phyloP scores from a whole-genome alignment of 768 basidiomycete genomes.

The Cubamyces sp. region DNA sequence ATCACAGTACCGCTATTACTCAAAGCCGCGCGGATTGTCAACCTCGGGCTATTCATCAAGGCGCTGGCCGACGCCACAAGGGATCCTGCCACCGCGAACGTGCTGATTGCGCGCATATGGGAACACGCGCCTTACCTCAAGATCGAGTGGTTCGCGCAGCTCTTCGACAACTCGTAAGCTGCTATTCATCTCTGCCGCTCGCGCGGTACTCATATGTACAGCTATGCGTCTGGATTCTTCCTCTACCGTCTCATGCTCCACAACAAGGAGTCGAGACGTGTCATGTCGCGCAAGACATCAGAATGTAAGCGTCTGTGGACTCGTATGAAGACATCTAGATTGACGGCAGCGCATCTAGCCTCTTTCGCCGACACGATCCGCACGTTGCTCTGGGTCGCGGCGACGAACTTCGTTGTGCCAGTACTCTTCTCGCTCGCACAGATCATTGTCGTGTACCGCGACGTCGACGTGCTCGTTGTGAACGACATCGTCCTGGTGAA shows the following conservation, averaged over 20 bases:
- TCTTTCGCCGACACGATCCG: conserved; percentile 33
- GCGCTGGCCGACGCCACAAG: conserved; percentile 28
- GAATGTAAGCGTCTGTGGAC: conserved; percentile 10
- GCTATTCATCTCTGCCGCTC: conserved; percentile 28
- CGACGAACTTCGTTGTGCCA: conserved; percentile 45
- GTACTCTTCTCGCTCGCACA: conserved; percentile 40
- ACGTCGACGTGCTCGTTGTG: conserved; percentile 22
- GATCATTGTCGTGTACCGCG: conserved; percentile 37
- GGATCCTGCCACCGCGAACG: conserved; percentile 27
- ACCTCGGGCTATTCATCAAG: conserved; percentile 34
- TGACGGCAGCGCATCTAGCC: conserved; percentile 26
- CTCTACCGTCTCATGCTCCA: conserved; percentile 30
- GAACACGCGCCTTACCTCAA: conserved; percentile 34
- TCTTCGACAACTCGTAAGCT: conserved; percentile 40
- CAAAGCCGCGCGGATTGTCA: conserved; percentile 36
- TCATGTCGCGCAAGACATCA: conserved; percentile 16
- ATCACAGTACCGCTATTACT: conserved; percentile 35
- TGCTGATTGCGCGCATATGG: conserved; percentile 28
- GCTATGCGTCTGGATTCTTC: conserved; percentile 35
- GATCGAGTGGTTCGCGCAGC: conserved; percentile 39
- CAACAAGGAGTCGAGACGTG: conserved; percentile 7
- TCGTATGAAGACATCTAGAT: no score
- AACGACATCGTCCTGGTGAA: conserved; percentile 30
- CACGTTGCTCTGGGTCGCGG: conserved; percentile 39
- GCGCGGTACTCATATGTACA: conserved; percentile 28